A percentile compares a stretch with the other conserved stretches of the same genome.
Conservation (phyloP, 805 yeast species). For the Suhomyces xylopsoci region DNA sequence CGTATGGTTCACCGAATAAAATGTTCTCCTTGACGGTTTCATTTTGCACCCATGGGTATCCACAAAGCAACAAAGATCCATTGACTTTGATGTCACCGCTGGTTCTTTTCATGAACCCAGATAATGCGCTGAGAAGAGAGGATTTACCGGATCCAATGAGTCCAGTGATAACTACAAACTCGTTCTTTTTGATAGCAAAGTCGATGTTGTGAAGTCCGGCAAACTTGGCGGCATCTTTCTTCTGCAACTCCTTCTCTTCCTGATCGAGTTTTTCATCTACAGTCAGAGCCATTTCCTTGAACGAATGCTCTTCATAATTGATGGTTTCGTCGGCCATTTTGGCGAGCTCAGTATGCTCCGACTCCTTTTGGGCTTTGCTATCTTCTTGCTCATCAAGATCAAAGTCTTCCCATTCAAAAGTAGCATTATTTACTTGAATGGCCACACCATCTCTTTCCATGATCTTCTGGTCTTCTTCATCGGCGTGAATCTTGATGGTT, state of each 20-base stretch:
- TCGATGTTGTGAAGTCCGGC: slow-evolving; percentile 50
- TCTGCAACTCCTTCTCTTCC: not conserved
- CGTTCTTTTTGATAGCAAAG: slow-evolving; percentile 56
- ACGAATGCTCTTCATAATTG: slow-evolving; percentile 2
- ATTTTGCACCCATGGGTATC: slow-evolving; percentile 83
- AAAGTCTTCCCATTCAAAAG: slow-evolving; percentile 63
- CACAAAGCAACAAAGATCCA: slow-evolving; percentile 54
- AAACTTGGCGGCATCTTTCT: slow-evolving; percentile 17
- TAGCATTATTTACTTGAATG: slow-evolving; percentile 48
- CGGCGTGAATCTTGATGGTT: slow-evolving; percentile 25
- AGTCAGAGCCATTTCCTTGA: not conserved
- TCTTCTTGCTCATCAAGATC: slow-evolving; percentile 16
- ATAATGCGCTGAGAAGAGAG: slow-evolving; percentile 64
- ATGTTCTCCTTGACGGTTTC: slow-evolving; percentile 75
- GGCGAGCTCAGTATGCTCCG: not conserved
- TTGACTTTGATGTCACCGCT: slow-evolving; percentile 50
- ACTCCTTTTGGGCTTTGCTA: slow-evolving; percentile 8
- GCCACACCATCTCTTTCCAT: slow-evolving; percentile 39
- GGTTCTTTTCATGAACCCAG: slow-evolving; percentile 64
- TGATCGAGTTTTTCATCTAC: not conserved
- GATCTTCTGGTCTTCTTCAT: slow-evolving; percentile 14
- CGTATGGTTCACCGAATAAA: slow-evolving; percentile 57
- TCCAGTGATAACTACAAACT: slow-evolving; percentile 75
- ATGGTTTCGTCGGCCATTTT: not conserved
- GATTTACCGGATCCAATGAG: slow-evolving; percentile 81